These are phyloP conservation scores for Isabelozyma gotoi DNA, from an alignment of 805 yeast species.

Conservation along the genomic window DNA sequence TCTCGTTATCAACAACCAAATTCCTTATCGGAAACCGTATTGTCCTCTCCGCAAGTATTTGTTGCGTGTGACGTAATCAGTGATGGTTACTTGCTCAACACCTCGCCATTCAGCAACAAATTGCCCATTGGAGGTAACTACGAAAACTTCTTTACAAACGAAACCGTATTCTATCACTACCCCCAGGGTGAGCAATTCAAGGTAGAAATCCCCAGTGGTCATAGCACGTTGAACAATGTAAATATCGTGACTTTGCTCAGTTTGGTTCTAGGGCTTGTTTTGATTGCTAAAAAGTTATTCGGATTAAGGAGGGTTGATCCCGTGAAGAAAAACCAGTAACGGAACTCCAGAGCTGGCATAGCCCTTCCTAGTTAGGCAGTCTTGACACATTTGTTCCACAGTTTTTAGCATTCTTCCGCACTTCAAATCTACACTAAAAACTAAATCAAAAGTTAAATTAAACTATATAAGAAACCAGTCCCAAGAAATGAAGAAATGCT, in stretches of 20 bases:
- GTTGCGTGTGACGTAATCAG: slow-evolving; percentile 34
- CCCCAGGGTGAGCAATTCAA: neutral
- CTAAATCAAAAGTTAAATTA: neutral
- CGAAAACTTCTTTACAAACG: slow-evolving; percentile 36
- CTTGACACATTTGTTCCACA: no score
- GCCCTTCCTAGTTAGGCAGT: no score
- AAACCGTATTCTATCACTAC: slow-evolving; percentile 39
- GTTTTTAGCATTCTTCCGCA: no score
- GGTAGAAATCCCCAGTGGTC: neutral
- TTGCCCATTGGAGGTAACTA: slow-evolving; percentile 29
- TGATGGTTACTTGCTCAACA: slow-evolving; percentile 24
- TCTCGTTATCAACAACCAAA: slow-evolving; percentile 40
- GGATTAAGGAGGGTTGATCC: neutral
- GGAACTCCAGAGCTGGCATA: neutral
- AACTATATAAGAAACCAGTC: neutral
- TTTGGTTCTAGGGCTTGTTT: slow-evolving; percentile 3
- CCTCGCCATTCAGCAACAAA: slow-evolving; percentile 38
- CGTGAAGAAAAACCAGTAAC: neutral
- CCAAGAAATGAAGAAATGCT: neutral
- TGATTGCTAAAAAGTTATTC: slow-evolving; percentile 5
- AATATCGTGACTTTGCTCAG: slow-evolving; percentile 3
- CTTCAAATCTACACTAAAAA: no score
- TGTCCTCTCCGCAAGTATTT: slow-evolving; percentile 27
- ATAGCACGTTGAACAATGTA: neutral
- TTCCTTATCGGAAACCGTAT: slow-evolving; percentile 7